phyloP scores from a whole-genome alignment of 108 stramenopile species.

The Pseudonitzschia delicatissima region DNA sequence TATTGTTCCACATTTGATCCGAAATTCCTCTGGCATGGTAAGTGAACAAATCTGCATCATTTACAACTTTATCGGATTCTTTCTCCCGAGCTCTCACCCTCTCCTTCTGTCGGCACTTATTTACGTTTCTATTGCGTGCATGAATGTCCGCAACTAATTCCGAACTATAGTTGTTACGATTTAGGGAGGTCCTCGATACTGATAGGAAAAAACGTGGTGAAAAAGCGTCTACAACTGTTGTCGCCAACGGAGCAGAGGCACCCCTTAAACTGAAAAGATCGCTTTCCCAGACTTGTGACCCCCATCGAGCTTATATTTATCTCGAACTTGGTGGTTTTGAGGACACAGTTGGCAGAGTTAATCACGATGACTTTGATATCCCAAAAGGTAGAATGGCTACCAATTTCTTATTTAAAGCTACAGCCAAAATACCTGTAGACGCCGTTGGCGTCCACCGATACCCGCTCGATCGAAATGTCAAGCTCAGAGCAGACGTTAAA shows the following conservation, averaged over 20 bases:
- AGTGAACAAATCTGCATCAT: neutral
- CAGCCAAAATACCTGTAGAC: constrained; percentile 55
- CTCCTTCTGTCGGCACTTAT: neutral
- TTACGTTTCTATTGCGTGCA: neutral
- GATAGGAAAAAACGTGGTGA: constrained; percentile 43
- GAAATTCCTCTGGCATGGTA: constrained; percentile 67
- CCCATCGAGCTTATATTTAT: constrained; percentile 46
- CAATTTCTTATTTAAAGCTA: constrained; percentile 39
- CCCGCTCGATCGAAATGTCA: constrained; percentile 34
- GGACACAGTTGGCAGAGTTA: constrained; percentile 34
- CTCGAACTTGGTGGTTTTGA: constrained; percentile 53
- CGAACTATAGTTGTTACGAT: constrained; percentile 37
- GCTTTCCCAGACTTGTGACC: constrained; percentile 55
- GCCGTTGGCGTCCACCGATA: constrained; percentile 54
- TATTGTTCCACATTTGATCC: constrained; percentile 59
- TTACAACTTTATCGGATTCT: neutral
- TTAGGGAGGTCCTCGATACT: constrained; percentile 41
- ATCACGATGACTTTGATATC: constrained; percentile 26
- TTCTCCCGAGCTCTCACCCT: neutral
- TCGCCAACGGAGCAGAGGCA: constrained; percentile 34
- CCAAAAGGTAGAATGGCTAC: constrained; percentile 29
- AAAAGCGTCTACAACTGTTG: constrained; percentile 17
- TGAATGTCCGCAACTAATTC: neutral
- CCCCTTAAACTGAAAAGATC: constrained; percentile 48
- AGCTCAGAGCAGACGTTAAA: constrained; percentile 10